Percentiles rank a stretch among this genome's conserved stretches.
Evolutionary conservation across 176 grass and related monocot species (phyloP).

Genomic region (Calamus simplicifolius): DNA sequence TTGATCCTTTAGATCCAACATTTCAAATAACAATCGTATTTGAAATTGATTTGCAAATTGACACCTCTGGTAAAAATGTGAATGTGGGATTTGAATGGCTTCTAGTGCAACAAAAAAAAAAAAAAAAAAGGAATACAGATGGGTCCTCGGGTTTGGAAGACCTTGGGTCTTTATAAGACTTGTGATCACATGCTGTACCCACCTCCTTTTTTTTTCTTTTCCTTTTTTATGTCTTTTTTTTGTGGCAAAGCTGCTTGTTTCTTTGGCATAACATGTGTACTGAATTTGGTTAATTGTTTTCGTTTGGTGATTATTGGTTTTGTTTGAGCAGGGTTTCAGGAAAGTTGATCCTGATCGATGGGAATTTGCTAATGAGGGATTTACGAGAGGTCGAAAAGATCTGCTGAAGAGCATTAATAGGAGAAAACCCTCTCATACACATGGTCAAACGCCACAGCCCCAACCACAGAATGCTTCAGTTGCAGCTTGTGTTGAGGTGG

Average conservation of each 20-base stretch:
- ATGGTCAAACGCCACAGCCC: slow-evolving; percentile 42
- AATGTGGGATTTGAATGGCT: too few relatives aligned
- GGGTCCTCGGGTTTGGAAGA: too few relatives aligned
- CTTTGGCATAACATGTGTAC: not conserved
- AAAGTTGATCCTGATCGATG: slow-evolving; percentile 97
- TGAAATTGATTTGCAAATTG: too few relatives aligned
- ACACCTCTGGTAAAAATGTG: too few relatives aligned
- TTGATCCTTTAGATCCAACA: too few relatives aligned
- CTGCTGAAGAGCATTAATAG: slow-evolving; percentile 85
- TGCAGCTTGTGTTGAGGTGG: slow-evolving; percentile 83
- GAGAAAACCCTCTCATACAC: slow-evolving; percentile 61
- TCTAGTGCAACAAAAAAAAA: too few relatives aligned
- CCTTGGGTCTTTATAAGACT: too few relatives aligned
- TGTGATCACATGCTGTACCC: too few relatives aligned
- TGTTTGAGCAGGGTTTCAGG: slow-evolving; percentile 71
- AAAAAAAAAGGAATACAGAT: too few relatives aligned
- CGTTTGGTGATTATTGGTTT: not conserved
- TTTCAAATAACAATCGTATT: too few relatives aligned
- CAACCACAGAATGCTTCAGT: slow-evolving; percentile 55
- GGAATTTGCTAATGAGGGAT: slow-evolving; percentile 99
- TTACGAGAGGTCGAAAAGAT: slow-evolving; percentile 82
- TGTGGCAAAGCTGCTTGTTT: not conserved
- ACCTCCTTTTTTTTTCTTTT: too few relatives aligned
- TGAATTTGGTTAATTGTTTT: not conserved
- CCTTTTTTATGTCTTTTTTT: not conserved